Evolutionary conservation across 2,329 filamentous ascomycete species (phyloP), one percentile per base, ranked within the genome.

Genomic region (Zymoseptoria ardabiliae): DNA sequence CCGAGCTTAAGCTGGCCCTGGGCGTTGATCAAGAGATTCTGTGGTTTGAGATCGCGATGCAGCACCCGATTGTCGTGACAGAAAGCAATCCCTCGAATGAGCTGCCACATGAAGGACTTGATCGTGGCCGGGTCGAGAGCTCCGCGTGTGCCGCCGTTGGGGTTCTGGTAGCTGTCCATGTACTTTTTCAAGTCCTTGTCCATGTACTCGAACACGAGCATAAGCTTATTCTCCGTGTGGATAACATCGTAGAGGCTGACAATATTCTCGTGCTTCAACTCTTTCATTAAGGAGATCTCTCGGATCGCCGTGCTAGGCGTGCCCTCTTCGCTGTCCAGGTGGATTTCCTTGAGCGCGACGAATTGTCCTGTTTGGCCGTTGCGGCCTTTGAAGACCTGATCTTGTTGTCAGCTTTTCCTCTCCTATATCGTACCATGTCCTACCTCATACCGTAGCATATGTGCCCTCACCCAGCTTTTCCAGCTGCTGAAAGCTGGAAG

Each of bases 121-220:
- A 99, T 97, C 58, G 91, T 94, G 58, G 83, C 78, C 48, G 91
- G 89, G 73, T 96, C 92, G 58, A 99, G 82, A 54, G 91, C 90
- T 62, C 94, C 93, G 56, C 91, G 84, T 68, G 97, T 91, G 70
- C 92, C 91, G 60, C 91, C 83, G 6, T 87, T 90, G 8, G 68
- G 67, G 21, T 61, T 65, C 45, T 61, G 57, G 61, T 72, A 71
- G 59, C 63, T 68, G 74, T 99, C 94, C 94, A 99, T 99, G 77
- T 97, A 97, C 73, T 95, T 91, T 81, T 99, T 99, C 10, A 99
- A 79, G 72, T 99, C 94, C 73, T 92, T 91, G 76, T 99, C 94
- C 93, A 99, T 97, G 76, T 87, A 96, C 76, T 99, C 94, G 69
- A 99, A 99, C 9, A 99, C 94, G 49, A 99, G 86, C 94, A 99